Conservation (phyloP, 257 asterid species). For the Verbascum thapsus region DNA sequence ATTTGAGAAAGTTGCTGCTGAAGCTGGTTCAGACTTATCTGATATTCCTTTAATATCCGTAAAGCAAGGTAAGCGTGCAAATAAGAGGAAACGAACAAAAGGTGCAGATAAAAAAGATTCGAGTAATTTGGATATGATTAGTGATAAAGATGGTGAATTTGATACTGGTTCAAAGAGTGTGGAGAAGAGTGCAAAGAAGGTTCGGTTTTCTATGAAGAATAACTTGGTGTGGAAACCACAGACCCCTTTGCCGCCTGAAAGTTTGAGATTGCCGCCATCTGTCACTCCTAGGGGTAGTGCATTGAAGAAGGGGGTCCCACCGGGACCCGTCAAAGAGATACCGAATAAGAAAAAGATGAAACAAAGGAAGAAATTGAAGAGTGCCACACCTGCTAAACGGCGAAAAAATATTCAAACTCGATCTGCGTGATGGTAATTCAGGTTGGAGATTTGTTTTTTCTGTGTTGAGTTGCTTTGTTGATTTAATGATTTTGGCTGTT, state of each 20-base stretch:
- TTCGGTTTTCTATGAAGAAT: conserved; percentile 59
- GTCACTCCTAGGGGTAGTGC: conserved; percentile 76
- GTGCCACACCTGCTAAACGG: conserved; percentile 13
- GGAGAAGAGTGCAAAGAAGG: conserved; percentile 58
- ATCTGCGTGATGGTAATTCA: conserved; percentile 22
- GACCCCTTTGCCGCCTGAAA: conserved; percentile 67
- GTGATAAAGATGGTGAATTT: too few relatives aligned
- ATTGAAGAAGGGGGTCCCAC: conserved; percentile 62
- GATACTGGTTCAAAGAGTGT: conserved; percentile 37
- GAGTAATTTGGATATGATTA: too few relatives aligned
- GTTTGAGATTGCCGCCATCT: conserved; percentile 63
- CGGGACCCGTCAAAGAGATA: conserved; percentile 59
- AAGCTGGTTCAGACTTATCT: conserved; percentile 32
- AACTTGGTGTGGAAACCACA: conserved; percentile 68
- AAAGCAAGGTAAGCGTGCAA: conserved; percentile 20
- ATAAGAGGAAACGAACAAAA: conserved; percentile 52
- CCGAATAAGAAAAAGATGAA: conserved; percentile 41
- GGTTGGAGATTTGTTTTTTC: conserved; percentile 25
- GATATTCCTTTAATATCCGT: conserved; percentile 33
- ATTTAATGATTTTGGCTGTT: conserved; percentile 8
- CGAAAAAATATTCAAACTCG: conserved; percentile 6
- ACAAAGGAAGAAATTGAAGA: conserved; percentile 38
- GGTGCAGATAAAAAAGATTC: too few relatives aligned
- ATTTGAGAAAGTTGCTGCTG: conserved; percentile 65
- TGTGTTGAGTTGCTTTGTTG: conserved; percentile 13